phyloP scores from a whole-genome alignment of 768 basidiomycete genomes.

The Cyclocybe aegerita region DNA sequence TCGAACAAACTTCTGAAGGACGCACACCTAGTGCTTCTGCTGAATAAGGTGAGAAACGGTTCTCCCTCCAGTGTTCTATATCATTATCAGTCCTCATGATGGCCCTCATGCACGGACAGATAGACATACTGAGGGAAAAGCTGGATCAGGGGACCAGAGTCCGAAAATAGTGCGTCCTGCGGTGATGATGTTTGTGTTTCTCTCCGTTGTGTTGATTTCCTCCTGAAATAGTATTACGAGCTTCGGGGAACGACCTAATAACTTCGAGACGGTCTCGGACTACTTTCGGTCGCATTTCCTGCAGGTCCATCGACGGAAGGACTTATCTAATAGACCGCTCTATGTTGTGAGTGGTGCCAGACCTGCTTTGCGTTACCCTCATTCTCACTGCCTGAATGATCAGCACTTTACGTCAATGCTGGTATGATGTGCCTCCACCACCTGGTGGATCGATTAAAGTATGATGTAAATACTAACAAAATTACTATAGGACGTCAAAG shows the following conservation, averaged over 20 bases:
- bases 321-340: conserved; percentile 55
- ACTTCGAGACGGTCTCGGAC: conserved; percentile 65
- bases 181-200: conserved; percentile 1
- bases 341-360: conserved; percentile 53
- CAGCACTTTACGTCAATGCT: conserved; percentile 76
- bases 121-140: conserved; percentile 72
- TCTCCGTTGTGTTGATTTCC: background rate
- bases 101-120: conserved; percentile 35
- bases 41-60: conserved; percentile 65
- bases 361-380: conserved; percentile 4
- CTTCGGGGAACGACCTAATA: conserved; percentile 71
- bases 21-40: conserved; percentile 70
- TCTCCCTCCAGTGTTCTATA: conserved; percentile 5
- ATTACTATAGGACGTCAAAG: conserved; percentile 56
- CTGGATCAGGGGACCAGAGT: conserved; percentile 66
- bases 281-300: conserved; percentile 88
- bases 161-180: conserved; percentile 66
- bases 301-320: conserved; percentile 70
- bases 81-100: background rate
- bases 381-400: background rate
- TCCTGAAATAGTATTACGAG: conserved; percentile 62
- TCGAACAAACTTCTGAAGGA: conserved; percentile 72
- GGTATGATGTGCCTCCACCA: conserved; percentile 28
- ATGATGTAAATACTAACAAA: background rate
- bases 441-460: background rate